These are phyloP conservation scores for Sporobolomyces pararoseus DNA, from an alignment of 768 basidiomycete genomes.

Conservation along the genomic window DNA sequence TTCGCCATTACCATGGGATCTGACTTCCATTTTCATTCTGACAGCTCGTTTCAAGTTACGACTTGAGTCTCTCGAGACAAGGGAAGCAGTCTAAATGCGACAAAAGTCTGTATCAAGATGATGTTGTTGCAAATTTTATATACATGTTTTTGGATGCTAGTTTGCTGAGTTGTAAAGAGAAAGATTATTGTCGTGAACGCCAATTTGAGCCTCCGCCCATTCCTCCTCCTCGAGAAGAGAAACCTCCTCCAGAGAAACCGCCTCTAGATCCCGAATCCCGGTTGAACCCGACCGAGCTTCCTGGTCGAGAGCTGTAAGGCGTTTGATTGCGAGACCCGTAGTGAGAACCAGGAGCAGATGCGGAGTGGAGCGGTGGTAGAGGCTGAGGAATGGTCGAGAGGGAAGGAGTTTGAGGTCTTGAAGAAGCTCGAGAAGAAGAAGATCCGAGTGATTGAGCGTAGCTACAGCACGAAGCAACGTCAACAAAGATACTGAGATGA, in stretches of 20 bases:
- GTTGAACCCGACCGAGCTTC: neutral
- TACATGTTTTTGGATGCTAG: too few relatives aligned
- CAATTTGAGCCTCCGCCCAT: conserved; percentile 4
- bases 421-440: neutral
- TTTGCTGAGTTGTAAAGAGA: too few relatives aligned
- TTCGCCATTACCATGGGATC: too few relatives aligned
- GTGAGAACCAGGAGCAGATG: neutral
- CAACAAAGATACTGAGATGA: too few relatives aligned
- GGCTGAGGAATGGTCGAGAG: conserved; percentile 5
- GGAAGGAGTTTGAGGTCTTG: conserved; percentile 18
- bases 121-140: too few relatives aligned
- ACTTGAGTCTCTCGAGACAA: too few relatives aligned
- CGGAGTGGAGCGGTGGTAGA: neutral
- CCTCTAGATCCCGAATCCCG: neutral
- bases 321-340: conserved; percentile 12
- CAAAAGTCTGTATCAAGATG: too few relatives aligned
- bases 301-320: conserved; percentile 1
- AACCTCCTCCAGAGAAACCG: neutral
- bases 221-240: neutral
- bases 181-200: too few relatives aligned
- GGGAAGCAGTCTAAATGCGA: too few relatives aligned
- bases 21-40: too few relatives aligned
- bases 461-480: neutral
- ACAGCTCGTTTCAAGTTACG: too few relatives aligned
- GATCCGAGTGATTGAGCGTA: conserved; percentile 28